Evolutionary conservation across 106 monocot genomes (phyloP), one percentile per base, ranked within the genome.

Genomic region (Dactylorhiza incarnata): DNA sequence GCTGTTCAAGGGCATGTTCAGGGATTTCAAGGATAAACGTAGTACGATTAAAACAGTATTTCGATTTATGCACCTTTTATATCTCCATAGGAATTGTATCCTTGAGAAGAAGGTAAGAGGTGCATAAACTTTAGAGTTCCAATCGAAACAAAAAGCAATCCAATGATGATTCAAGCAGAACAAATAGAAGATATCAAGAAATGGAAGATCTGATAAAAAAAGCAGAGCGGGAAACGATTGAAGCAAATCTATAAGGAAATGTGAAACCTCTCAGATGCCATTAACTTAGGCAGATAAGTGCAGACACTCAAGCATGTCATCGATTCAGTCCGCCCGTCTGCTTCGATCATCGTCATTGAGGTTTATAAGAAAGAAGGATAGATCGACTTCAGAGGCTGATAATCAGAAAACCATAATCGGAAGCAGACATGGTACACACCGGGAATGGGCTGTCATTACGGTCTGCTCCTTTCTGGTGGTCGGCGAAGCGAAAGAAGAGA

Each of bases 241-340:
- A 65, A 26, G 24, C 7, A n/a, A n/a, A 65, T 10, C 7, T 24
- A 13, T 11, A 74, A 53, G 26, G 53, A 52, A 20, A n/a, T n/a
- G 53, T n/a, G 0, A 25, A 7, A 54, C 54, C 75, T 75, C 75
- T 75, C 75, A 58, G 73, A 74, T 15, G 73, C 73, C 52, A 5
- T 25, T 74, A 54, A 74, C 0, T 74, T 14, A n/a, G 37, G 73
- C 26, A 0, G 10, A 29, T 3, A 54, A 51, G 7, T 74, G 73
- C 73, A 74, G 73, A 74, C 73, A 75, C 56, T 75, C 75, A 75
- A 75, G n/a, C 75, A 75, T 25, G 75, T 26, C 75, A 55, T 55
- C 75, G 43, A 75, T 75, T 75, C 75, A 56, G 75, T 29, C 75
- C 75, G 75, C 75, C 75, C 75, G 75, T 56, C 75, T 75, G 54